Evolutionary conservation across 1,284 basidiomycete genomes (phyloP).

Genomic region (Microbotryum silenes-acaulis): DNA sequence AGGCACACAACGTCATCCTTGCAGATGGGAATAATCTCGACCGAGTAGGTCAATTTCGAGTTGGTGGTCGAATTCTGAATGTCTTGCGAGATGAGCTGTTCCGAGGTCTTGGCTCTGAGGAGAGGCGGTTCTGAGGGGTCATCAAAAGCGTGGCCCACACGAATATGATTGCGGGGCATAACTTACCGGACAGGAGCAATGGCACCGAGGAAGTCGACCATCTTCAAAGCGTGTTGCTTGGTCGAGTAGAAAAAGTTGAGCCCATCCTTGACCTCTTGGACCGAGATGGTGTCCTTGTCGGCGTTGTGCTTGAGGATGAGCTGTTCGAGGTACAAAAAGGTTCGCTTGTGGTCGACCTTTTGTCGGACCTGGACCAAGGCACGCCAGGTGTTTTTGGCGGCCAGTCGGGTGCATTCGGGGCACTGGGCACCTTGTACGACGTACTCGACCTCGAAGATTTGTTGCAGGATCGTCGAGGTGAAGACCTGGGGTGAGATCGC

Average conservation of each 20-base stretch:
- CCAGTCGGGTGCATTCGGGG: conserved; percentile 82
- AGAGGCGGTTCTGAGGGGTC: neutral
- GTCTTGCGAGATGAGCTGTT: conserved; percentile 86
- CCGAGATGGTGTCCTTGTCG: conserved; percentile 89
- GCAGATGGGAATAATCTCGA: conserved; percentile 93
- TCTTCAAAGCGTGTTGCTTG: conserved; percentile 85
- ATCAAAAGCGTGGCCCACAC: neutral
- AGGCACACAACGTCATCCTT: conserved; percentile 95
- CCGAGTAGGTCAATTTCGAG: conserved; percentile 96
- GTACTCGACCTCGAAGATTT: conserved; percentile 94
- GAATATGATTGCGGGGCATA: neutral
- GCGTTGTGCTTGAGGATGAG: conserved; percentile 94
- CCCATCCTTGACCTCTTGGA: conserved; percentile 89
- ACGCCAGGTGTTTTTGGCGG: conserved; percentile 98
- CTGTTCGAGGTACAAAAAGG: conserved; percentile 96
- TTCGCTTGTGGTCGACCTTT: conserved; percentile 95
- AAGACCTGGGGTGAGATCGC: conserved; percentile 55
- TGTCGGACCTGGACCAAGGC: conserved; percentile 95
- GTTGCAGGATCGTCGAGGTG: conserved; percentile 89
- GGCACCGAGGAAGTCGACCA: conserved; percentile 87
- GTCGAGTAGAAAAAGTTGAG: conserved; percentile 94
- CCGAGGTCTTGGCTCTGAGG: conserved; percentile 73
- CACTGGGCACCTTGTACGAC: conserved; percentile 95
- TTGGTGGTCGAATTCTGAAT: conserved; percentile 87
- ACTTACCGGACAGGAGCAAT: conserved; percentile 62